Conservation (phyloP, 257 asterid genomes). For the Nicotiana paniculata region DNA sequence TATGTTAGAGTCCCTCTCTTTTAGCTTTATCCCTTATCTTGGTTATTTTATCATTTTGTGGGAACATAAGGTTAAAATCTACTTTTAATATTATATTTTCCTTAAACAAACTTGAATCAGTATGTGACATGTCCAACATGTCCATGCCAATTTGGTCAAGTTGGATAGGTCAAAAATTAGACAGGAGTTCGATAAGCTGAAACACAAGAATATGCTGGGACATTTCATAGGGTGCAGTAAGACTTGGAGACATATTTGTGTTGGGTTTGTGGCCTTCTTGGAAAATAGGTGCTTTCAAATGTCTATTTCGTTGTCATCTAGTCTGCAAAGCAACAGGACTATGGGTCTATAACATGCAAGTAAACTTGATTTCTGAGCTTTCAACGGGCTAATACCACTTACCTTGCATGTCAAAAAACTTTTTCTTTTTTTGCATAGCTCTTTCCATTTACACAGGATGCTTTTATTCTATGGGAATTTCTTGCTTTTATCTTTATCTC, state of each 20-base stretch:
- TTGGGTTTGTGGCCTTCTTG: neutral
- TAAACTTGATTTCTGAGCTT: neutral
- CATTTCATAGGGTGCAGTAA: neutral
- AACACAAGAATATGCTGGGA: constrained; percentile 2
- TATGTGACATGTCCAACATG: neutral
- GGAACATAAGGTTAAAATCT: neutral
- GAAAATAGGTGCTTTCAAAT: neutral
- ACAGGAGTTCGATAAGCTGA: neutral
- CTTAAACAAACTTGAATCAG: neutral
- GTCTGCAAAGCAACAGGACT: neutral
- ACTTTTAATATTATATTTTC: neutral
- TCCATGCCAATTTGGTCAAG: neutral
- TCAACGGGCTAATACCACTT: neutral
- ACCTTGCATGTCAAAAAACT: neutral
- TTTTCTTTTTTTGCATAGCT: neutral
- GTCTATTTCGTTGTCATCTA: neutral
- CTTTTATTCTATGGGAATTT: neutral
- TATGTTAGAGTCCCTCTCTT: neutral
- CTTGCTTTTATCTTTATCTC: neutral
- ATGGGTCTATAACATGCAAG: neutral
- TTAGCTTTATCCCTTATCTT: neutral
- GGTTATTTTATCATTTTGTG: neutral
- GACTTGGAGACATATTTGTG: neutral
- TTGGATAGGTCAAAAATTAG: neutral
- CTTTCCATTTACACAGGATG: neutral